Evolutionary conservation across 2,329 filamentous ascomycete genomes (phyloP), one percentile per base, ranked within the genome.

Genomic region (Cryphonectria carpinicola): DNA sequence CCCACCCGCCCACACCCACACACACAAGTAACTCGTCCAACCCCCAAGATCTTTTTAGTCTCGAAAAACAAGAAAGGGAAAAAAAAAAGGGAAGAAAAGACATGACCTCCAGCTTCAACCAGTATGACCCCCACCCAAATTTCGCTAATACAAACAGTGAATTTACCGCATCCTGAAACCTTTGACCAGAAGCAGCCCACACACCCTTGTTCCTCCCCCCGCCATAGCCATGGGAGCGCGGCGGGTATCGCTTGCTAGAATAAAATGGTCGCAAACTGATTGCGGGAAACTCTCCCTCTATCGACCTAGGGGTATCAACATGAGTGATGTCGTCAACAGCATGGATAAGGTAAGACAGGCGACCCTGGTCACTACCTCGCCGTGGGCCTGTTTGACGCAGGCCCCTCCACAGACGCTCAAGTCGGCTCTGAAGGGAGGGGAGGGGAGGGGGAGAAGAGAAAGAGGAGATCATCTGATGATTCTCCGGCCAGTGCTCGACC

Each of bases 191-290:
- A 28, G 14, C 56, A 66, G 22, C 22, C 7, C 8, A 39, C 2
- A 3, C 37, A 32, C 32, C 32, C 32, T 32, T 32, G 32, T 32
- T 7, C 37, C 10, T 3, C 37, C 37, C 37, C 37, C 37, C 49
- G 28, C 65, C 49, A 37, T 66, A 43, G 65, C 65, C 56, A 66
- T 66, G 46, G 10, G 35, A 56, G 49, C 37, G 49, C 37, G 70
- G n/a, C 58, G 68, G 68, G 65, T 72, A 70, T 72, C 65, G 32
- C 22, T 69, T 56, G 60, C 64, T 70, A 58, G 13, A 32, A 32
- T 32, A 32, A 22, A 49, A 32, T 35, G 25, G 19, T 35, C 54
- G 10, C 37, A 14, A 35, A 32, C 13, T 58, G 54, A 28, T 28
- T 32, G 54, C 32, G 28, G 7, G 2, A 35, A 35, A 13, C 28